These are phyloP conservation scores for Fennellomyces sp. DNA, from an alignment of 371 early-diverging fungal genomes.

Conservation along the genomic window DNA sequence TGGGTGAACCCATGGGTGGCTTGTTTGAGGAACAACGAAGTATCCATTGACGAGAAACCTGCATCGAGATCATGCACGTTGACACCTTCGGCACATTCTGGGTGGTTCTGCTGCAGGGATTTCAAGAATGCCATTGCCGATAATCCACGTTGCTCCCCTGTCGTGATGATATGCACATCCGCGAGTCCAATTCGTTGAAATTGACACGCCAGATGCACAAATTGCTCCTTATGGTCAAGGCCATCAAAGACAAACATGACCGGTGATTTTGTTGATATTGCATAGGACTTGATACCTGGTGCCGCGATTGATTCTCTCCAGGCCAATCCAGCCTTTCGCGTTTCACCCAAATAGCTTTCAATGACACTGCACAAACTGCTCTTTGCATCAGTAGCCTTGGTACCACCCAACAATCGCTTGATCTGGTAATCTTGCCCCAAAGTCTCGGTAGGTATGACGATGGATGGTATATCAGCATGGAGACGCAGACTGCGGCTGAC, in stretches of 20 bases:
- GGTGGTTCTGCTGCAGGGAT: neutral
- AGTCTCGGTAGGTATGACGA: conserved; percentile 36
- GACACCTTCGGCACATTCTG: conserved; percentile 5
- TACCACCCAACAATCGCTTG: neutral
- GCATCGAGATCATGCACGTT: conserved; percentile 24
- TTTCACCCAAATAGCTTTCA: neutral
- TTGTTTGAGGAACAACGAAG: conserved; percentile 8
- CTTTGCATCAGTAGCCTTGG: neutral
- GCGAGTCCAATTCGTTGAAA: conserved; percentile 15
- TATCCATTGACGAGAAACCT: conserved; percentile 3
- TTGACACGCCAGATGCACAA: conserved; percentile 27
- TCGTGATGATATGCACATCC: conserved; percentile 27
- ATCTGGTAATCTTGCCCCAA: conserved; percentile 13
- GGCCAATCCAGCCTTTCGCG: neutral
- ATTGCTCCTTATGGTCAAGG: conserved; percentile 9
- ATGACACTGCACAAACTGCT: conserved; percentile 1
- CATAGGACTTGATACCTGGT: neutral
- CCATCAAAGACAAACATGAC: conserved; percentile 28
- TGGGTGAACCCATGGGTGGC: conserved; percentile 17
- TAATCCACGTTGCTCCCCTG: conserved; percentile 11
- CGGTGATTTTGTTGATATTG: neutral
- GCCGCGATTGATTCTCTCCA: conserved; percentile 8
- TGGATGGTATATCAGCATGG: conserved; percentile 34
- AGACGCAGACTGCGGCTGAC: conserved; percentile 23
- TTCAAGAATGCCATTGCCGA: conserved; percentile 5